These are phyloP conservation scores for Theobroma cacao DNA, from an alignment of 345 rosid species.

Conservation along the genomic window DNA sequence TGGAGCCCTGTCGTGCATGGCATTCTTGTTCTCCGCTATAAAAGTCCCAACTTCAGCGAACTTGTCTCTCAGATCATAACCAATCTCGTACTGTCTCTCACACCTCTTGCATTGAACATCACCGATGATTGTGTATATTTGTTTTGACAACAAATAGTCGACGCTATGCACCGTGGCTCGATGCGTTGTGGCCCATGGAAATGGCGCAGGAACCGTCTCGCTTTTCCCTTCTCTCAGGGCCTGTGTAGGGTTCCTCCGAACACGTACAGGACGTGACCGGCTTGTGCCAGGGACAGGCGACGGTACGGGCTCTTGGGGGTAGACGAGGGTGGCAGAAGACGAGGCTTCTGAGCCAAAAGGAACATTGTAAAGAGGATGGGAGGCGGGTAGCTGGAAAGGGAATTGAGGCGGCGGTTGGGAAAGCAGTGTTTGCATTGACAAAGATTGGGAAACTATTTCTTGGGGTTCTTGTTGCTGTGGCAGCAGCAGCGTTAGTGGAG, in stretches of 20 bases:
- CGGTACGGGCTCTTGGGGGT: neutral
- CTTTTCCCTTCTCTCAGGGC: conserved; percentile 25
- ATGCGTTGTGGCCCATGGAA: conserved; percentile 61
- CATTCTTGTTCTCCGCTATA: conserved; percentile 22
- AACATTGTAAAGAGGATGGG: neutral
- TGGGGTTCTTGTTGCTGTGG: neutral
- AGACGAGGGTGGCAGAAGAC: neutral
- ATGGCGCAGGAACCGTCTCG: conserved; percentile 43
- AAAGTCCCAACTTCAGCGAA: conserved; percentile 41
- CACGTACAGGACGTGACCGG: conserved; percentile 6
- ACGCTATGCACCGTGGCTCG: conserved; percentile 51
- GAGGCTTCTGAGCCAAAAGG: neutral
- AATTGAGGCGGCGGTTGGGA: neutral
- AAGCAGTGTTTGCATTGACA: neutral
- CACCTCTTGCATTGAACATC: conserved; percentile 70
- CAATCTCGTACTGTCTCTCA: conserved; percentile 40
- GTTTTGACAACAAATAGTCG: conserved; percentile 31
- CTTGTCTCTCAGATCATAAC: conserved; percentile 49
- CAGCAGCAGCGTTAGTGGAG: neutral
- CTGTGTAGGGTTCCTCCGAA: conserved; percentile 27
- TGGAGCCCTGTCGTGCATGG: conserved; percentile 75
- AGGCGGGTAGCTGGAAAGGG: conserved; percentile 13
- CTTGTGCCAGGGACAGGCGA: neutral
- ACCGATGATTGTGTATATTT: conserved; percentile 39
- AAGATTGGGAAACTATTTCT: neutral